These are phyloP conservation scores for Pseudogymnoascus sp. DNA, from an alignment of 2,329 filamentous ascomycete species.

Conservation along the genomic window DNA sequence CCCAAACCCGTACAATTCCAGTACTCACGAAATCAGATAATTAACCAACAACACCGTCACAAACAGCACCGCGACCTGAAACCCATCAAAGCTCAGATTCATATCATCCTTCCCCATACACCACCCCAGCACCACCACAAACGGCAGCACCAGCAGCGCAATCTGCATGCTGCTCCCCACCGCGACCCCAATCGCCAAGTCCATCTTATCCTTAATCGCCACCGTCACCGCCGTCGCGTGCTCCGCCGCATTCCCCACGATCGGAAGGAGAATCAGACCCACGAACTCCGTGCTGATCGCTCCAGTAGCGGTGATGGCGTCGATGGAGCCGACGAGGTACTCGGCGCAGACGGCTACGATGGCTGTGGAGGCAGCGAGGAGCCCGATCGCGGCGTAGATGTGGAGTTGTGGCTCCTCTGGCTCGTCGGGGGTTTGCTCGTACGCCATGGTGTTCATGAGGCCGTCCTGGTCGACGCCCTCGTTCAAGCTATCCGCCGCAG, in stretches of 20 bases:
- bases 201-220: constrained; percentile 67
- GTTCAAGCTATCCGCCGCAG: constrained; percentile 10
- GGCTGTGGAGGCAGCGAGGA: constrained; percentile 62
- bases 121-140: constrained; percentile 75
- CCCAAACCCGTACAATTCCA: too few relatives aligned
- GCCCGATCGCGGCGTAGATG: constrained; percentile 61
- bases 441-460: constrained; percentile 33
- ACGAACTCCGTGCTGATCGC: constrained; percentile 73
- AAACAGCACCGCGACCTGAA: constrained; percentile 80
- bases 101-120: constrained; percentile 57
- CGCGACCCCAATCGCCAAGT: constrained; percentile 69
- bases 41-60: constrained; percentile 79
- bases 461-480: constrained; percentile 26
- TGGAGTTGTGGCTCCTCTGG: constrained; percentile 67
- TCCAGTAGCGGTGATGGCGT: constrained; percentile 59
- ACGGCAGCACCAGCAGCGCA: constrained; percentile 70
- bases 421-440: constrained; percentile 45
- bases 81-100: constrained; percentile 65
- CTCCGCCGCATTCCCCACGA: constrained; percentile 74
- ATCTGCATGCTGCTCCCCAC: constrained; percentile 81
- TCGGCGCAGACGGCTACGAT: constrained; percentile 69
- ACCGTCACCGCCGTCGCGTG: constrained; percentile 81
- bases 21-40: constrained; percentile 57
- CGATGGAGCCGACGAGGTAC: constrained; percentile 69
- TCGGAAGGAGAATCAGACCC: constrained; percentile 70